A percentile compares a stretch with the other conserved stretches of the same genome.
phyloP scores from a whole-genome alignment of 495 filamentous ascomycete species.

The Podospora fimiseda region DNA sequence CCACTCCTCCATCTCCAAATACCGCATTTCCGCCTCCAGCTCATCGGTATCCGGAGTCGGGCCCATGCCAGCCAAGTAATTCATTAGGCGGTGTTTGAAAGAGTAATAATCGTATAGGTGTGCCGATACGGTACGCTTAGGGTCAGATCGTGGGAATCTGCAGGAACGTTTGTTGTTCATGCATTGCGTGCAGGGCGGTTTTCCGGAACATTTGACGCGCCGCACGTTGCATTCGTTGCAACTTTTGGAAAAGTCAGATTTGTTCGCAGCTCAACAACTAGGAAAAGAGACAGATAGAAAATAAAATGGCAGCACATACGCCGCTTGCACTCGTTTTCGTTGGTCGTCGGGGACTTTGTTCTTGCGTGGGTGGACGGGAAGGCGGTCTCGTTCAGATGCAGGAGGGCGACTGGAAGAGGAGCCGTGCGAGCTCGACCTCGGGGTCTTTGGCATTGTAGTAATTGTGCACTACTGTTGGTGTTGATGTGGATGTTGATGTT shows the following conservation, averaged over 20 bases:
- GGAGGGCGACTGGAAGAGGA: neutral
- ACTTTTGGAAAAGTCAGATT: constrained; percentile 10
- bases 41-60: constrained; percentile 9
- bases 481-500: too few species aligned
- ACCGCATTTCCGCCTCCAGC: neutral
- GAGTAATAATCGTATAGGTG: neutral
- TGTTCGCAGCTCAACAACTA: neutral
- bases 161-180: constrained; percentile 22
- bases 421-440: neutral
- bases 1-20: constrained; percentile 3
- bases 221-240: constrained; percentile 42
- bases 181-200: constrained; percentile 32
- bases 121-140: constrained; percentile 26
- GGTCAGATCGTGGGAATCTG: constrained; percentile 25
- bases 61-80: too few species aligned
- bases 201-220: constrained; percentile 39
- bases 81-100: too few species aligned
- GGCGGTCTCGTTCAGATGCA: constrained; percentile 13
- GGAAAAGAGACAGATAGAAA: neutral
- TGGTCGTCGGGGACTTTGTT: constrained; percentile 30
- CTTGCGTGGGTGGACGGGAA: constrained; percentile 34
- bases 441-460: too few species aligned
- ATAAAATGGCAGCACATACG: constrained; percentile 17
- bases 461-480: too few species aligned
- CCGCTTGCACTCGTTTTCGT: constrained; percentile 31